Evolutionary conservation across 257 asterid genomes (phyloP), one percentile per base, ranked within the genome.

Genomic region (Capsicum pubescens): DNA sequence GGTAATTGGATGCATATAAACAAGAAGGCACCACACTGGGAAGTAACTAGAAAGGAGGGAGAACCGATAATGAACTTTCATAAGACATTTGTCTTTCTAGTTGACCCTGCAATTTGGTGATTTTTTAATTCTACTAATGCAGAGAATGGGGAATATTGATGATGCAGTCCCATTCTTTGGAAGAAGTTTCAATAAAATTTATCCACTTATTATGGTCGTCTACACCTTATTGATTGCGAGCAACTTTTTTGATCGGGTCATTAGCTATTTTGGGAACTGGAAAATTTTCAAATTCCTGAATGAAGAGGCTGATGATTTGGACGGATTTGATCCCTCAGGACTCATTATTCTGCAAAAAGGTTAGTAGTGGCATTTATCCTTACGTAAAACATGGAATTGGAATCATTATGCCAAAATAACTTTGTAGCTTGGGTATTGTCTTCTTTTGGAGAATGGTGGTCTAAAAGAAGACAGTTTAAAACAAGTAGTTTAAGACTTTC

Each of bases 111-210:
- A 63, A 85, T 60, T 50, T 83, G 79, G 56, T 60, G 16, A 82
- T 84, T 70, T 83, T 76, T 14, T 26, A 36, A 54, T 14, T 59
- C 76, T 52, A 9, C 52, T 52, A 82, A 77, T 88, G 90, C 95
- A 94, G 95, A 93, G 93, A 84, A 94, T 94, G 98, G 97, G 98
- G 84, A 94, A 94, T 91, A 93, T 94, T 82, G 98, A 94, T 39
- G 93, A 90, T 61, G 97, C 94, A 70, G 97, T 93, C 77, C 98
- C 98, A 58, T 94, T 94, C 91, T 94, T 94, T 82, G 98, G 97
- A 71, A 91, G 89, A 81, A 92, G 92, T 54, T 94, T 94, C 90
- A 94, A 94, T 83, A 94, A 88, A 88, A 90, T 94, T 16, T 94
- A 92, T 88, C 97, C 97, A 55, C 93, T 94, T 81, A 91, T 89